Evolutionary conservation across 345 rosid genomes (phyloP).

Genomic region (Populus tremula): DNA sequence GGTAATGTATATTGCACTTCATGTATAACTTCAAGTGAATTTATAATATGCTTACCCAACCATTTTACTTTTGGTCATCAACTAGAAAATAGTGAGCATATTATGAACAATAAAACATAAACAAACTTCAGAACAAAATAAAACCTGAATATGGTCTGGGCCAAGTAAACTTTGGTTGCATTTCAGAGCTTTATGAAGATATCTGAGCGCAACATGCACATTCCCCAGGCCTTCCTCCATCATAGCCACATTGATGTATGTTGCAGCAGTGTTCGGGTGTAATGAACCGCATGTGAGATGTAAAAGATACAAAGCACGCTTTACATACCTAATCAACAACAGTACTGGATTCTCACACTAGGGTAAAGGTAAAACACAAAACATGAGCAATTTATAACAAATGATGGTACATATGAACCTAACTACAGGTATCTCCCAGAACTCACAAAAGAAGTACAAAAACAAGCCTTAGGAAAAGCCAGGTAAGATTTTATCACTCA

Average conservation of each 20-base stretch:
- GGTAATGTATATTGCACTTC: background rate
- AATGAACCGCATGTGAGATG: constrained; percentile 98
- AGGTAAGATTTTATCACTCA: background rate
- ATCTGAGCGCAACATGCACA: constrained; percentile 96
- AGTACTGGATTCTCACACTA: constrained; percentile 8
- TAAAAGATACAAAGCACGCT: constrained; percentile 92
- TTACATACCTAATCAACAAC: constrained; percentile 71
- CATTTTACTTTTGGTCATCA: background rate
- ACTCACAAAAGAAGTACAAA: background rate
- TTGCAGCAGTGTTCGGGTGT: constrained; percentile 99
- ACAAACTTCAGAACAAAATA: constrained; percentile 12
- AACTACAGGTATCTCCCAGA: constrained; percentile 10
- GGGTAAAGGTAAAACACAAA: constrained; percentile 9
- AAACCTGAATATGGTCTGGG: constrained; percentile 98
- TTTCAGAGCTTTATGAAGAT: constrained; percentile 93
- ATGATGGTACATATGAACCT: background rate
- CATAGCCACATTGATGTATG: constrained; percentile 98
- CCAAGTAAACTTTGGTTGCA: constrained; percentile 95
- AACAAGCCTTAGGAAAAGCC: background rate
- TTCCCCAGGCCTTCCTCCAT: constrained; percentile 99
- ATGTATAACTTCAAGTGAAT: background rate
- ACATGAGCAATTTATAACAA: constrained; percentile 9
- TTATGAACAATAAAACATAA: background rate
- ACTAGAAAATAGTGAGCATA: background rate
- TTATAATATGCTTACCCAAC: background rate